Percentiles rank a stretch among this genome's conserved stretches.
Conservation (phyloP, 2,329 filamentous ascomycete genomes). For the Cephalotrichum gorgonifer region DNA sequence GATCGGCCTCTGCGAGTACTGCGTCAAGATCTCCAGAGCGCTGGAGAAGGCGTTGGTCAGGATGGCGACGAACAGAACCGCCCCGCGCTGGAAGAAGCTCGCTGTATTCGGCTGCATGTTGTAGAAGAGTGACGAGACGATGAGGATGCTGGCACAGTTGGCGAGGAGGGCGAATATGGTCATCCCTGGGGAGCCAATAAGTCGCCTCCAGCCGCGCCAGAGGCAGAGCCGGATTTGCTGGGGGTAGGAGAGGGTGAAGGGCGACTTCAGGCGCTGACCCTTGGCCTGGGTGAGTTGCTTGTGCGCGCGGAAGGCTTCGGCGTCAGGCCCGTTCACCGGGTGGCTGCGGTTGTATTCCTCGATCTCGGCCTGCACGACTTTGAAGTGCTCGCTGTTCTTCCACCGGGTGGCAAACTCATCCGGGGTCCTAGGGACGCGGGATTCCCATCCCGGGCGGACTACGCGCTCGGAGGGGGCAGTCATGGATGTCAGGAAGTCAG, state of each 20-base stretch:
- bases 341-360: slow-evolving; percentile 39
- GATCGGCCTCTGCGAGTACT: slow-evolving; percentile 82
- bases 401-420: slow-evolving; percentile 51
- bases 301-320: slow-evolving; percentile 44
- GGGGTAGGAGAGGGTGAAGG: slow-evolving; percentile 68
- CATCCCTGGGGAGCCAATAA: slow-evolving; percentile 66
- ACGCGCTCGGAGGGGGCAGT: slow-evolving; percentile 48
- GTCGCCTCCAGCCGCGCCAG: slow-evolving; percentile 67
- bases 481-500: slow-evolving; percentile 64
- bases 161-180: slow-evolving; percentile 58
- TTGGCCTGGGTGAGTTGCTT: slow-evolving; percentile 45
- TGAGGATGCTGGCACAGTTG: slow-evolving; percentile 66
- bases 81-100: slow-evolving; percentile 71
- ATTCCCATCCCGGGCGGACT: slow-evolving; percentile 44
- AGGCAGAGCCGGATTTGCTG: slow-evolving; percentile 75
- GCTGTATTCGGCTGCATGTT: slow-evolving; percentile 54
- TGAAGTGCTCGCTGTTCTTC: slow-evolving; percentile 41
- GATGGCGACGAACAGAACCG: slow-evolving; percentile 78
- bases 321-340: slow-evolving; percentile 44
- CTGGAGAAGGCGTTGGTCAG: slow-evolving; percentile 77
- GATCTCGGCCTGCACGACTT: slow-evolving; percentile 35
- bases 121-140: slow-evolving; percentile 74
- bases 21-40: slow-evolving; percentile 71
- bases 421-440: slow-evolving; percentile 45
- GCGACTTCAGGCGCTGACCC: slow-evolving; percentile 56